phyloP scores from a whole-genome alignment of 768 basidiomycete species.

The Boletus reticulatus region DNA sequence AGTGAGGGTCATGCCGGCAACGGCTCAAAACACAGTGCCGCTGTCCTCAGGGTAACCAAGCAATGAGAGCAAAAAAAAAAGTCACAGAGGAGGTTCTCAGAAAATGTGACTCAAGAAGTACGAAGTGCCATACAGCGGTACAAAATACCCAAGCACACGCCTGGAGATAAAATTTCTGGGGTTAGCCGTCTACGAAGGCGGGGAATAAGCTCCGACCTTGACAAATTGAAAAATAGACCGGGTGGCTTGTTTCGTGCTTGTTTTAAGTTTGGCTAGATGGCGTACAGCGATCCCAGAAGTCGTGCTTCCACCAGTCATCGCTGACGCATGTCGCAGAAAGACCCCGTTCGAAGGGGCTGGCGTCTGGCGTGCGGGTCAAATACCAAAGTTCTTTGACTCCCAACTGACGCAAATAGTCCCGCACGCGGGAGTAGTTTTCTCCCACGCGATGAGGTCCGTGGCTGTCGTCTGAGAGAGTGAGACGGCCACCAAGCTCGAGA shows the following conservation, averaged over 20 bases:
- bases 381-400: conserved; percentile 68
- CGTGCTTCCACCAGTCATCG: conserved; percentile 56
- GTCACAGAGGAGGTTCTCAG: background rate
- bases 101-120: conserved; percentile 3
- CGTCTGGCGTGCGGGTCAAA: conserved; percentile 40
- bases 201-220: conserved; percentile 21
- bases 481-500: conserved; percentile 60
- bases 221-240: conserved; percentile 17
- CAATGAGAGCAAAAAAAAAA: conserved; percentile 2
- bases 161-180: conserved; percentile 8
- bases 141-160: conserved; percentile 18
- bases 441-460: conserved; percentile 90
- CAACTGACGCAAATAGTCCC: conserved; percentile 59
- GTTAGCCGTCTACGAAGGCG: conserved; percentile 12
- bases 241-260: conserved; percentile 2
- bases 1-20: conserved; percentile 1
- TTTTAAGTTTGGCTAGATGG: conserved; percentile 15
- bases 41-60: background rate
- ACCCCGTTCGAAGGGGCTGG: conserved; percentile 28
- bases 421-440: conserved; percentile 71
- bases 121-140: conserved; percentile 4
- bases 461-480: conserved; percentile 93
- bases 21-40: background rate
- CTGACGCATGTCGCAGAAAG: conserved; percentile 43
- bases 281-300: conserved; percentile 48